phyloP scores from a whole-genome alignment of 352 stramenopile species.

The Blastocystis sp. region DNA sequence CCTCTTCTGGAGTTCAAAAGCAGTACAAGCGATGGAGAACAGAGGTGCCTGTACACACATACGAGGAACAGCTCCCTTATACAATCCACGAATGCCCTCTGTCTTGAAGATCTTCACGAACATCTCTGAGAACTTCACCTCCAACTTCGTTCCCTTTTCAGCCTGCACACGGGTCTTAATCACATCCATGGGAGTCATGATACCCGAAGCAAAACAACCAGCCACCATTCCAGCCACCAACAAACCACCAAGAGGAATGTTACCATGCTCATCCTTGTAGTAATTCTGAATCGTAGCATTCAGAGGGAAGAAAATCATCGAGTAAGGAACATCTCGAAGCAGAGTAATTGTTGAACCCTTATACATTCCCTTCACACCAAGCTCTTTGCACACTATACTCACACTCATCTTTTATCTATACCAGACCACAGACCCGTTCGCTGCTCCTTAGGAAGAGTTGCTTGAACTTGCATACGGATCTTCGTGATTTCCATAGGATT shows the following conservation, averaged over 20 bases:
- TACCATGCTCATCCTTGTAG: conserved; percentile 68
- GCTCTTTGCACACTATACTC: conserved; percentile 64
- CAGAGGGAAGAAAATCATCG: conserved; percentile 81
- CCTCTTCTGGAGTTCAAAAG: conserved; percentile 79
- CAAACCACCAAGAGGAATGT: conserved; percentile 70
- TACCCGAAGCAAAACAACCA: conserved; percentile 70
- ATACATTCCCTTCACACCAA: conserved; percentile 77
- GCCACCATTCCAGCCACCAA: conserved; percentile 71
- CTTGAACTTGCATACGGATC: conserved; percentile 80
- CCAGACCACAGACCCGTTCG: conserved; percentile 62
- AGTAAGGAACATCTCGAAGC: conserved; percentile 83
- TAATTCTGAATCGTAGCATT: conserved; percentile 74
- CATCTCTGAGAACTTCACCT: conserved; percentile 74
- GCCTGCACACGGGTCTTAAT: conserved; percentile 81
- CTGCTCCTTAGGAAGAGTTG: conserved; percentile 70
- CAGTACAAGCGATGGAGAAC: conserved; percentile 75
- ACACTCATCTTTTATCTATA: background rate
- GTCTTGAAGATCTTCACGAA: conserved; percentile 75
- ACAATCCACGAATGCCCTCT: conserved; percentile 75
- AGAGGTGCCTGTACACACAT: conserved; percentile 79
- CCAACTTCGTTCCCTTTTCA: conserved; percentile 69
- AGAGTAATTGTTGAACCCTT: conserved; percentile 77
- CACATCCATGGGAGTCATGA: conserved; percentile 74
- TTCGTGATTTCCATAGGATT: conserved; percentile 84
- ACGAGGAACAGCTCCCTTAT: conserved; percentile 75